These are phyloP conservation scores for Scytalidium sp. DNA, from an alignment of 2,329 filamentous ascomycete genomes.

Conservation along the genomic window DNA sequence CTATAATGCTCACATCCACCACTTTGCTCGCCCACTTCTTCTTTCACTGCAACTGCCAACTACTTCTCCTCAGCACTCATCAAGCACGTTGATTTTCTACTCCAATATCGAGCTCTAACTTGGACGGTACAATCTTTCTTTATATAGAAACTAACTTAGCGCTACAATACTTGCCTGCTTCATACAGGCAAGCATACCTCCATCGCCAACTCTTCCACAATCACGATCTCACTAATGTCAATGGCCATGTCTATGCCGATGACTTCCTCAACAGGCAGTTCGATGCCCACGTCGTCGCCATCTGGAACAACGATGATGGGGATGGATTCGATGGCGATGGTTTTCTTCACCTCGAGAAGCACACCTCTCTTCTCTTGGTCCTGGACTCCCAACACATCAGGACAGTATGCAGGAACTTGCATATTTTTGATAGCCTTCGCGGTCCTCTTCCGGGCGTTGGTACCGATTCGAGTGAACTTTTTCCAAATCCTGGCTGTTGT, in stretches of 20 bases:
- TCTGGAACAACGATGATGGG: conserved; percentile 4
- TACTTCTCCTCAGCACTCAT: no score
- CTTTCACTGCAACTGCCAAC: no score
- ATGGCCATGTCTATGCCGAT: no score
- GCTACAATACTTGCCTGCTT: no score
- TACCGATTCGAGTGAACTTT: conserved; percentile 56
- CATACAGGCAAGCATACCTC: no score
- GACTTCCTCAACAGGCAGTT: conserved; percentile 1
- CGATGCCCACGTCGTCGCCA: conserved; percentile 2
- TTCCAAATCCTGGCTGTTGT: conserved; percentile 6
- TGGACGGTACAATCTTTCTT: neutral
- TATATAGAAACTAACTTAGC: no score
- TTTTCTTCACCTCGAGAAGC: conserved; percentile 58
- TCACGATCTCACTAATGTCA: no score
- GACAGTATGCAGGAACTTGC: conserved; percentile 80
- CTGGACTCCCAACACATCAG: conserved; percentile 69
- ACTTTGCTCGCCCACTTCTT: no score
- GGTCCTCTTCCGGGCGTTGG: conserved; percentile 62
- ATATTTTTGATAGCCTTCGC: conserved; percentile 81
- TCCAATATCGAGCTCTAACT: neutral
- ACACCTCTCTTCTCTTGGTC: conserved; percentile 61
- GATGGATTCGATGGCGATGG: conserved; percentile 40
- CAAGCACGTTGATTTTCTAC: no score
- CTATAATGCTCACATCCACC: no score
- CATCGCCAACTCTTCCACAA: no score